Evolutionary conservation across 441 rosid genomes (phyloP).

Genomic region (Populus hybrid): DNA sequence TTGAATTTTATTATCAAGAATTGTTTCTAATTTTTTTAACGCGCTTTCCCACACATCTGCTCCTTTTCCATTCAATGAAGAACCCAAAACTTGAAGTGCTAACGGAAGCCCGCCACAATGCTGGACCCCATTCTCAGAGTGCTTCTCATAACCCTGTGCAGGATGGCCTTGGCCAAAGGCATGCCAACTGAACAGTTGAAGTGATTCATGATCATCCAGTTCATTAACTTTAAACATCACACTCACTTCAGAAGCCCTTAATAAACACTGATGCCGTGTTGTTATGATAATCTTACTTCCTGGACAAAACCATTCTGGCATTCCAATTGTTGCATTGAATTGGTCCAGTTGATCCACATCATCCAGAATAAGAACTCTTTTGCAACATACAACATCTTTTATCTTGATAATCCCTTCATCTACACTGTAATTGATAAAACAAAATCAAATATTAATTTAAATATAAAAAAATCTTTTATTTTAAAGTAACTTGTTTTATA

Average conservation of each 20-base stretch:
- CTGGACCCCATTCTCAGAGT: not conserved
- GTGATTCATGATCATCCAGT: conserved; percentile 22
- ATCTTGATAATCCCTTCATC: too few relatives aligned
- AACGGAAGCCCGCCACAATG: conserved; percentile 26
- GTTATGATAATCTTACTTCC: conserved; percentile 30
- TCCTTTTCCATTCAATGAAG: conserved; percentile 22
- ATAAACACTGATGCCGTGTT: conserved; percentile 18
- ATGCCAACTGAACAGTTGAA: conserved; percentile 24
- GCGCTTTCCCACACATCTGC: conserved; percentile 33
- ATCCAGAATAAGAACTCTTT: conserved; percentile 1
- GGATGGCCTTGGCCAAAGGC: conserved; percentile 25
- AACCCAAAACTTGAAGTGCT: conserved; percentile 26
- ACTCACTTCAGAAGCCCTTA: not conserved
- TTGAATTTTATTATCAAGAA: conserved; percentile 24
- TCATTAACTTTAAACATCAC: conserved; percentile 22
- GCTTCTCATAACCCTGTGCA: conserved; percentile 4
- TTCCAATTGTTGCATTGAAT: conserved; percentile 7
- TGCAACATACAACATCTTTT: too few relatives aligned
- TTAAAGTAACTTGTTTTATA: too few relatives aligned
- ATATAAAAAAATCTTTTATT: too few relatives aligned
- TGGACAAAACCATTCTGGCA: not conserved
- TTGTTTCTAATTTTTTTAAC: conserved; percentile 26
- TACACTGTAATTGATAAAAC: too few relatives aligned
- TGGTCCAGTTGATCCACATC: too few relatives aligned
- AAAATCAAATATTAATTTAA: too few relatives aligned